A percentile compares a stretch with the other conserved stretches of the same genome.
Evolutionary conservation across 768 basidiomycete genomes (phyloP).

Genomic region (Collybia sp.): DNA sequence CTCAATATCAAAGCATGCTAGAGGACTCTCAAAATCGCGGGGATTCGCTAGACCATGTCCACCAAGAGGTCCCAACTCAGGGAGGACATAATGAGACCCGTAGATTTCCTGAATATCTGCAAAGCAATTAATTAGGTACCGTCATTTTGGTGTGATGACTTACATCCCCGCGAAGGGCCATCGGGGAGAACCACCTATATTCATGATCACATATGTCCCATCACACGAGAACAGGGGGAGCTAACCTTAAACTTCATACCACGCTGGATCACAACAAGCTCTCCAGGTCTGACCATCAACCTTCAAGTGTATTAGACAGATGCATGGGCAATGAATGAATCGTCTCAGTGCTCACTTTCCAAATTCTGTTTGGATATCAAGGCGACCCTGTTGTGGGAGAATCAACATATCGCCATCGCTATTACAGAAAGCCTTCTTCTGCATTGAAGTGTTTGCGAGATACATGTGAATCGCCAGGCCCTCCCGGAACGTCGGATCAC

Average conservation of each 20-base stretch:
- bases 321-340: not conserved
- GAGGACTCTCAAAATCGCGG: conserved; percentile 59
- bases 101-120: conserved; percentile 64
- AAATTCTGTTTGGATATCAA: conserved; percentile 68
- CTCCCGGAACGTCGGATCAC: conserved; percentile 57
- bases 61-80: conserved; percentile 63
- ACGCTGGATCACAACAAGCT: conserved; percentile 59
- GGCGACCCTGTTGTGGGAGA: conserved; percentile 56
- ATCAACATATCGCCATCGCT: conserved; percentile 67
- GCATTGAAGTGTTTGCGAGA: conserved; percentile 56
- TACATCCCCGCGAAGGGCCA: conserved; percentile 59
- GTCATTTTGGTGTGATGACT: conserved; percentile 12
- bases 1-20: conserved; percentile 65
- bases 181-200: conserved; percentile 45
- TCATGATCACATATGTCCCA: not conserved
- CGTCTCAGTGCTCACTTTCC: conserved; percentile 41
- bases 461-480: conserved; percentile 65
- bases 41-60: conserved; percentile 62
- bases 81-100: conserved; percentile 57
- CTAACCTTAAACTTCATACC: conserved; percentile 64
- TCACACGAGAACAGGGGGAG: not conserved
- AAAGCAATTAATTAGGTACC: not conserved
- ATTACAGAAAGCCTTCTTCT: conserved; percentile 54
- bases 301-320: conserved; percentile 19
- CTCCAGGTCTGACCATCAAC: conserved; percentile 60